Base-by-base conservation (phyloP, 164 flowering plant species). In the Kalanchoe fedtschenkoi region DNA sequence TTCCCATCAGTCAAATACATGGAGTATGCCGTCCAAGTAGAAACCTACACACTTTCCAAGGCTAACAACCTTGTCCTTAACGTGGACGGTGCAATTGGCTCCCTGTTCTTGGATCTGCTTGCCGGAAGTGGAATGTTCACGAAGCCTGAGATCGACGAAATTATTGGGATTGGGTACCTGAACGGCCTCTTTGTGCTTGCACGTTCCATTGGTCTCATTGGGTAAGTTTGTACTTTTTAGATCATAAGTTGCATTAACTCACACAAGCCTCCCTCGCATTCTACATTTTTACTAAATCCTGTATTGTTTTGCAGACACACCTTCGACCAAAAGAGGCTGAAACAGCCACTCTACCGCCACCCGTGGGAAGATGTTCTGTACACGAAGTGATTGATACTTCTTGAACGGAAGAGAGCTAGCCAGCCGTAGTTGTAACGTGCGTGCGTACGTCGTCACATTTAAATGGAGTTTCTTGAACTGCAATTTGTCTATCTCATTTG, bases 311-410 rank as follows among this genome's bases (percentile, higher is more conserved):
- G 61, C 86, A 93, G 99, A 83, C 97, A 93, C 67, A 90, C 99
- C 19, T 93, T 93, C 34, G 99, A 93, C 75, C 99, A 93, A 76
- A 90, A 93, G 96, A 88, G 99, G 74, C 73, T 93, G 88, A 93
- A 93, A 76, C 99, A 93, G 80, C 96, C 99, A 2, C 84, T 93
- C 28, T 93, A 93, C 80, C 91, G 99, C 38, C 99, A 93, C 80
- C 99, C 99, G 67, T 90, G 99, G 99, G 99, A 93, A 71, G 97
- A 93, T 74, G 97, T 93, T 58, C 89, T 93, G 42, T 93, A 93
- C 83, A 93, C 98, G 75, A 93, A 93, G 82, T 93, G 76, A 88
- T 6, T 35, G 38, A 15, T 32, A 8, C 15, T 32, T 24, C 19
- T 24, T n/a, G n/a, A n/a, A n/a, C n/a, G n/a, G 58, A 14, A 54